Conservation (phyloP, 352 stramenopile species). For the Phytopythium chamaehyphon region DNA sequence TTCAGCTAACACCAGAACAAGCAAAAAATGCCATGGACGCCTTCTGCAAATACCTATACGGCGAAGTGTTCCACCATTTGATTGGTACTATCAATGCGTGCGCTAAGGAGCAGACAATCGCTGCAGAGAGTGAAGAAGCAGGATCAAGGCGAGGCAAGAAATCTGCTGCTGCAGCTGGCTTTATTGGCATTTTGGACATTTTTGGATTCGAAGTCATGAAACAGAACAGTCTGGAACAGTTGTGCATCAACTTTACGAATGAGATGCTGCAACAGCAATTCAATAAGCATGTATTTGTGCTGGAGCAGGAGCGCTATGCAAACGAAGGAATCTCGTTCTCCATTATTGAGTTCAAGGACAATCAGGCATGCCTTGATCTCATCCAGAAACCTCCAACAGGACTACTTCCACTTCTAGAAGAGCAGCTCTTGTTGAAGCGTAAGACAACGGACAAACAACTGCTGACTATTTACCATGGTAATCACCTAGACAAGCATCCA, state of each 20-base stretch:
- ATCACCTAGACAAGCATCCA: slow-evolving; percentile 66
- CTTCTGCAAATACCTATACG: slow-evolving; percentile 85
- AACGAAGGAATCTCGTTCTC: slow-evolving; percentile 70
- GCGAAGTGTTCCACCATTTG: slow-evolving; percentile 74
- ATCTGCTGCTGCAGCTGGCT: slow-evolving; percentile 18
- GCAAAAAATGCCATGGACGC: slow-evolving; percentile 80
- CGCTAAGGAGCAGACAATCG: slow-evolving; percentile 40
- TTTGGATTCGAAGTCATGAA: slow-evolving; percentile 91
- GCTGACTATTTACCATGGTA: slow-evolving; percentile 76
- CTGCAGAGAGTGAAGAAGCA: slow-evolving; percentile 1
- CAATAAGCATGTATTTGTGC: slow-evolving; percentile 85
- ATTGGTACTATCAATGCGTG: slow-evolving; percentile 74
- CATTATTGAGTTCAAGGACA: slow-evolving; percentile 82
- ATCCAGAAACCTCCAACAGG: slow-evolving; percentile 81
- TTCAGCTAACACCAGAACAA: slow-evolving; percentile 65
- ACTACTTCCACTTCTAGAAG: slow-evolving; percentile 79
- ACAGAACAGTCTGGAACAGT: slow-evolving; percentile 85
- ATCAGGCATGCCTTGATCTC: slow-evolving; percentile 70
- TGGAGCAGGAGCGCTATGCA: slow-evolving; percentile 80
- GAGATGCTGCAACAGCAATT: slow-evolving; percentile 90
- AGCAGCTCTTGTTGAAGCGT: slow-evolving; percentile 85
- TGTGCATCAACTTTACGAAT: slow-evolving; percentile 92
- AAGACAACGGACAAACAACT: slow-evolving; percentile 85
- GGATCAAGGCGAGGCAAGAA: not conserved
- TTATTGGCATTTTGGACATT: slow-evolving; percentile 90